Evolutionary conservation across 441 rosid genomes (phyloP).

Genomic region (Syzygium malaccense): DNA sequence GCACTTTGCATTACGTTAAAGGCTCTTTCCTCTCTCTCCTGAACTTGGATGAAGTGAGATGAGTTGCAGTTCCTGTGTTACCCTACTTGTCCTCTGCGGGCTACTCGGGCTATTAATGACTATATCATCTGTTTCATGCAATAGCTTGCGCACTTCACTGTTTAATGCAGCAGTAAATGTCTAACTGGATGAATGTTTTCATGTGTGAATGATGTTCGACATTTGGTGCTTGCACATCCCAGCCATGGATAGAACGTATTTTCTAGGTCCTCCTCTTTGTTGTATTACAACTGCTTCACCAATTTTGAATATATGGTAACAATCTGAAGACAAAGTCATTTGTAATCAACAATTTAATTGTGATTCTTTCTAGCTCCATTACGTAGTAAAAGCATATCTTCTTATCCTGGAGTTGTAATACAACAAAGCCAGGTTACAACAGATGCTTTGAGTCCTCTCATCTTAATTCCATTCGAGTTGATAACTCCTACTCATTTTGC

Average conservation of each 20-base stretch:
- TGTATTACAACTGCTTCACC: background rate
- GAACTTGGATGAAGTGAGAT: background rate
- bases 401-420: background rate
- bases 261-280: slow-evolving; percentile 39
- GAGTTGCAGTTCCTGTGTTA: background rate
- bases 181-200: background rate
- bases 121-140: background rate
- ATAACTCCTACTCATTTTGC: background rate
- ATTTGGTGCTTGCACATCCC: slow-evolving; percentile 92
- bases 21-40: background rate
- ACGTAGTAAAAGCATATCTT: background rate
- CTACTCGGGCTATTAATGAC: background rate
- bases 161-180: background rate
- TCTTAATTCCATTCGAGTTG: background rate
- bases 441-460: background rate
- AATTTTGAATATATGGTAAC: background rate
- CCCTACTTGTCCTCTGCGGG: background rate
- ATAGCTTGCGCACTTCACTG: background rate
- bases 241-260: slow-evolving; percentile 63
- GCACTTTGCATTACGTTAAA: background rate
- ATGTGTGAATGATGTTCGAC: slow-evolving; percentile 57
- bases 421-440: background rate
- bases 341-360: background rate
- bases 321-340: background rate
- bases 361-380: background rate